Base-by-base conservation (phyloP, 2,329 filamentous ascomycete species). In the Penicillium sp. region DNA sequence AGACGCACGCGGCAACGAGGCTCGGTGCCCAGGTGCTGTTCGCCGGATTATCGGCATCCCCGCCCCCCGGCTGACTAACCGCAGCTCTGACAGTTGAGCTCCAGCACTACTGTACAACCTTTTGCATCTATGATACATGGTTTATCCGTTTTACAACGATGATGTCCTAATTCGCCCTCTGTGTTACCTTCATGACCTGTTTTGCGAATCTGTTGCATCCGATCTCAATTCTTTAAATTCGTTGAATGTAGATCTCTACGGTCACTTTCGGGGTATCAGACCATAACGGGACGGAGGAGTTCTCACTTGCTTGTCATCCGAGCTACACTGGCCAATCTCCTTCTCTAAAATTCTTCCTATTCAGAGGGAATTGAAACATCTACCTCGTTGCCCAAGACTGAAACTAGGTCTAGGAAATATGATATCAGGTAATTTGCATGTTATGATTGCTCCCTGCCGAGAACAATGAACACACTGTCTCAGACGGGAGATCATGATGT, bases 401-500 rank as follows among this genome's bases (percentile, higher is more conserved):
- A 5, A 41, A 22, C 22, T 10, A 10, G 5, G 10, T 7, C 19
- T 6, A 21, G 39, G 4, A 22, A 41, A 41, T 41, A 13, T 41
- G n/a, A 41, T 41, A 22, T 41, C 39, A 41, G 19, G 13, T 13
- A 21, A 21, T 22, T 19, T 39, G 35, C 3, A 41, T 41, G 14
- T 41, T 22, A 41, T 21, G 39, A 13, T 39, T 39, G n/a, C 9
- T 35, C 48, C 33, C 44, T 56, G 52, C 37, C 48, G n/a, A 56
- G 31, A 19, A 14, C 19, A 7, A 55, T 49, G 47, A 55, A 53
- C 48, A 60, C 55, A 53, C 11, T 64, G 63, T 64, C 64, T 66
- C 16, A 66, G 63, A 66, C 63, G 63, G 19, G 27, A 59, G 39
- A 59, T 59, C 46, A 56, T 16, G 58, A 60, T 60, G 29, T 37